Evolutionary conservation across 2,329 filamentous ascomycete species (phyloP), one percentile per base, ranked within the genome.

Genomic region (Tolypocladium guangdongense): DNA sequence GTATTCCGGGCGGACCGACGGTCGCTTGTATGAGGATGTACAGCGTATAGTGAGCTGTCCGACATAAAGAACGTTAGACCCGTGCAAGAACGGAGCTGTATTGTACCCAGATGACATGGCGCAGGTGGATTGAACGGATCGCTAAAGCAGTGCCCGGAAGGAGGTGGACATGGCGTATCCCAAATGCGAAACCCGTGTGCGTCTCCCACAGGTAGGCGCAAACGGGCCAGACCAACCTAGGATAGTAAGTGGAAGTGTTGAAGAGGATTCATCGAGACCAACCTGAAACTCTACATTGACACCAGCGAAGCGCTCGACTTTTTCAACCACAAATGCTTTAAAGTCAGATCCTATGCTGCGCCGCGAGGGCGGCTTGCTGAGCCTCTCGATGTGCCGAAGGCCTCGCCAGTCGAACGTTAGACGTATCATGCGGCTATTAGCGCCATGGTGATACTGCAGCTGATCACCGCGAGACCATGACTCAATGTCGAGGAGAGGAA

Each of bases 111-210:
- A 49, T 53, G 51, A 11, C 51, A 53, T 24, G 27, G 4, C 12
- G 10, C 7, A n/a, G 35, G 24, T n/a, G 36, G 37, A 49, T 41
- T 48, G 10, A 20, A 27, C 22, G n/a, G 45, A 37, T 49, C 36
- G 45, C 27, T 8, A 38, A 53, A 38, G 51, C 51, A 41, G 45
- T 22, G 43, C 18, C 30, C 35, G 7, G 35, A 36, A 33, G 51
- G 45, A 37, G 51, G 51, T 30, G 51, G 51, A 36, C 45, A 49
- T 33, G 51, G 45, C 16, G 45, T 53, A 48, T 53, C 51, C 51
- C 51, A 53, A 53, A 53, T 49, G 22, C 43, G 43, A 22, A 53
- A 49, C 11, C 5, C 33, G 12, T 37, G 24, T 27, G 46, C 14
- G n/a, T 41, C 35, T 8, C 35, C 45, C 24, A n/a, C 47, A 33